These are phyloP conservation scores for Mayamaea pseudoterrestris DNA, from an alignment of 108 stramenopile genomes.

Conservation along the genomic window DNA sequence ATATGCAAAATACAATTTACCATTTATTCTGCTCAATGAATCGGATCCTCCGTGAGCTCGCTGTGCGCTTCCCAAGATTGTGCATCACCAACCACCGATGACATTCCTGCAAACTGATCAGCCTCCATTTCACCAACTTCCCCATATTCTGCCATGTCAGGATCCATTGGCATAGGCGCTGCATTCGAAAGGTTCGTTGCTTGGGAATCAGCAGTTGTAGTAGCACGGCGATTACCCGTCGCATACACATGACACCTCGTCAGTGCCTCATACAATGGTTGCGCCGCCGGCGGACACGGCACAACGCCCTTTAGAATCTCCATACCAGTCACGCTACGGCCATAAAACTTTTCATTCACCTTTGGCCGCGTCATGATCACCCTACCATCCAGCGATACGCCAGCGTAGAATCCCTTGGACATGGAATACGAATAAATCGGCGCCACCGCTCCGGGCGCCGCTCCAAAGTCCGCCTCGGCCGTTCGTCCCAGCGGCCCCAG, in stretches of 20 bases:
- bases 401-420: slow-evolving; percentile 89
- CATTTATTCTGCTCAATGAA: too few species aligned
- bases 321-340: slow-evolving; percentile 37
- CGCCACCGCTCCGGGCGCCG: slow-evolving; percentile 37
- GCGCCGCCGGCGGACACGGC: slow-evolving; percentile 73
- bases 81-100: too few species aligned
- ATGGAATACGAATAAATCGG: slow-evolving; percentile 90
- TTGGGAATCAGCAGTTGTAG: too few species aligned
- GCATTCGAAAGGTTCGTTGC: too few species aligned
- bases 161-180: too few species aligned
- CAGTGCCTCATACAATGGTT: slow-evolving; percentile 81
- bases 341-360: slow-evolving; percentile 96
- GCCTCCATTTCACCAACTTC: too few species aligned
- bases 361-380: slow-evolving; percentile 71
- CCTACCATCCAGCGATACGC: slow-evolving; percentile 86
- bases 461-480: slow-evolving; percentile 77
- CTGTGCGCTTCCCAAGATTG: too few species aligned
- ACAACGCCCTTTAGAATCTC: slow-evolving; percentile 61
- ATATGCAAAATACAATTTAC: too few species aligned
- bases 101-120: too few species aligned
- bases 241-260: slow-evolving; percentile 75
- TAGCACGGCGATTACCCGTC: too few species aligned
- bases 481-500: slow-evolving; percentile 89
- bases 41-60: too few species aligned
- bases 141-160: too few species aligned